Evolutionary conservation across 208 protist genomes (phyloP), one percentile per base, ranked within the genome.

Genomic region (Trypanosoma scelopori): DNA sequence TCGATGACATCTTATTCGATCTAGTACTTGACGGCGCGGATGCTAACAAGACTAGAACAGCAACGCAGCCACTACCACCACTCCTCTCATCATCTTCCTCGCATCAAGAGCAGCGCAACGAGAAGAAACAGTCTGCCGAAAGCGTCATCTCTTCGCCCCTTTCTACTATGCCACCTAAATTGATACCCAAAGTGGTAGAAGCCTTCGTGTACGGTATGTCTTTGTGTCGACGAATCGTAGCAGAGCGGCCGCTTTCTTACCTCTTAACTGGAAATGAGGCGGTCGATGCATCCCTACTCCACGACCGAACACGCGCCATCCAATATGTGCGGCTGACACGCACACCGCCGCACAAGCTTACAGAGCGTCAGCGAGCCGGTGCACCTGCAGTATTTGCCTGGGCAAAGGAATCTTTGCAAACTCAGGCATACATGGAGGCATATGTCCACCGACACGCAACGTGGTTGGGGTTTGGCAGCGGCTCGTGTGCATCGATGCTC

Each of bases 391-490:
- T 93, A 28, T 37, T 71, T 53, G 55, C 48, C 30, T 94, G 89
- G 84, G 78, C 79, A 1, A 52, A 42, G 55, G 15, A 50, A 27
- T 27, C 71, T 6, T 55, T 62, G 20, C 49, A 41, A 25, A 76
- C 65, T 28, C 57, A 79, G 37, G 35, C 28, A 42, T 95, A 95
- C 71, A 79, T 93, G 76, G 65, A 78, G 32, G 51, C 63, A 18
- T 95, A 95, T 61, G 68, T 90, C 23, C 51, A 76, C 4, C 71
- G 78, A 25, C 85, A 95, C 65, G 74, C 89, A 4, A 79, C 81
- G 66, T 95, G 89, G 87, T 75, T 95, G 7, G 89, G 89, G 5
- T 93, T 85, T 62, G 84, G 67, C 13, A 89, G 81, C 55, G 89
- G 86, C 46, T 82, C 78, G 13, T 81, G 73, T 45, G 80, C 76